Base-by-base conservation (phyloP, 2,329 filamentous ascomycete genomes). In the Penicillium sp. region DNA sequence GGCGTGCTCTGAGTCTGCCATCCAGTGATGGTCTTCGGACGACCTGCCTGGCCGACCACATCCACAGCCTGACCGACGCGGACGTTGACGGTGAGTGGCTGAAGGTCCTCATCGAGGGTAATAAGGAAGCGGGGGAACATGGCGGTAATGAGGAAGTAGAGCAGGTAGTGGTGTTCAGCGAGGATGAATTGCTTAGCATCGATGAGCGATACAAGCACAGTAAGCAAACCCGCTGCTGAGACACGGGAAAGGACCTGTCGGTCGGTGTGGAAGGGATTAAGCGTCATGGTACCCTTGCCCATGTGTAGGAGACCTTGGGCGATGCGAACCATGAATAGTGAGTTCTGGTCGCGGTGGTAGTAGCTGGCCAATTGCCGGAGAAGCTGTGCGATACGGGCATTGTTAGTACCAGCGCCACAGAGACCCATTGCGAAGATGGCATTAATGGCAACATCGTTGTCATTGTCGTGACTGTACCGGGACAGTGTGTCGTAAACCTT, bases 1-100 rank as follows among this genome's bases (percentile, higher is more conserved):
- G 93, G 93, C n/a, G 93, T 98, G 75, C 88, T 96, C 77, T 98
- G 93, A 58, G 93, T 98, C 73, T 98, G 93, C 93, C 93, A 98
- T 46, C 93, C 93, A 9, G 93, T 98, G 63, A 98, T 98, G 2
- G 93, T 98, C 84, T 98, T 97, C 59, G 93, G 93, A 55, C 91
- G 82, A 67, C 93, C 93, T 12, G 94, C 93, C 71, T 97, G 93
- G 45, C 93, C 94, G 35, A 98, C 93, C 37, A 98, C 90, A 67
- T 98, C 93, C 19, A 98, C 94, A 15, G 94, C 93, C 73, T 98
- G 94, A 70, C 93, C 93, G 39, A 98, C 91, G 29, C 93, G 86
- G 15, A 98, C 93, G 62, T 96, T 97, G 65, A 97, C 90, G 46
- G 88, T 91, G 55, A 98, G 75, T 4, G 93, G 93, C 73, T 95